Evolutionary conservation across 2,329 filamentous ascomycete species (phyloP), one percentile per base, ranked within the genome.

Genomic region (Cyphellophora attinorum): DNA sequence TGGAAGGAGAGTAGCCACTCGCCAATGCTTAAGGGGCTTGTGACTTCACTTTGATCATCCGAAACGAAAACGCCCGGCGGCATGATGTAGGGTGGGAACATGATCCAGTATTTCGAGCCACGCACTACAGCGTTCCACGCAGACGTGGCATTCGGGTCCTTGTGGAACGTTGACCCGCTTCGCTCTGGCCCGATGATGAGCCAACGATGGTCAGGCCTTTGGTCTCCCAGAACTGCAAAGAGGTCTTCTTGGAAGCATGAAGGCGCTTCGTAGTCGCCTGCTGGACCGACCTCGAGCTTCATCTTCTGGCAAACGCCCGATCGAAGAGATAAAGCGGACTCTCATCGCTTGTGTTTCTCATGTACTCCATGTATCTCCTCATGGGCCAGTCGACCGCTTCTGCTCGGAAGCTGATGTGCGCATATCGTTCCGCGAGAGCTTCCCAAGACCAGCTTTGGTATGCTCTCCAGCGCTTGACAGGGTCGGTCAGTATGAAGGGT

Each of bases 91-190:
- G 83, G 81, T 0, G 85, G 86, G 53, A 96, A 96, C 85, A 96
- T 93, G 57, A 96, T 89, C 89, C 91, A 96, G 66, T 96, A 96
- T 55, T 96, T 96, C 19, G 80, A 76, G 4, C 89, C 91, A 39
- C 81, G 76, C 17, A 96, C 67, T 11, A 95, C 85, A 1, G 88
- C 89, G 55, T 96, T 96, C 91, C 89, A 96, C 0, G 91, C 89
- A 49, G 78, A 65, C 12, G 70, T 79, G 2, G 72, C 74, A 52
- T 79, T 79, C 3, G 74, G 76, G 48, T 79, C 76, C 56, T 95
- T 95, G 65, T 96, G 89, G 55, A 95, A 96, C 4, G 88, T 95
- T 46, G 84, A 93, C 18, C 89, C 89, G 52, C 85, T 93, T 38
- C 86, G 71, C 43, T 79, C 76, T 1, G 89, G 86, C 1, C 89